Evolutionary conservation across 495 filamentous ascomycete genomes (phyloP).

Genomic region (Penicillium coffeae): DNA sequence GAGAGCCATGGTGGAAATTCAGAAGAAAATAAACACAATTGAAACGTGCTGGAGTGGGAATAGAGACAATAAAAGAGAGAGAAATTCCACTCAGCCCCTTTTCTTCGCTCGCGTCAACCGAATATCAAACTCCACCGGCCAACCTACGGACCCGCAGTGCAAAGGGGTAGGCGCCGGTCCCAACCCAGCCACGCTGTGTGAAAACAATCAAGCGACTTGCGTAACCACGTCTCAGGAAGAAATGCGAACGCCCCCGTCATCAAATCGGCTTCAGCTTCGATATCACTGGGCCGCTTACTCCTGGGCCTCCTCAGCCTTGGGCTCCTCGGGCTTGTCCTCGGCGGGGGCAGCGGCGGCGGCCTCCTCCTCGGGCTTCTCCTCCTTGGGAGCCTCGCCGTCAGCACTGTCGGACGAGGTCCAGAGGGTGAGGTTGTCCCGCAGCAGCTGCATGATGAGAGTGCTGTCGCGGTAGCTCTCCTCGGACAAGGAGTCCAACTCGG

Average conservation of each 20-base stretch:
- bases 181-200: conserved; percentile 40
- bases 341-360: conserved; percentile 29
- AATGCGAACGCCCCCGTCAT: conserved; percentile 35
- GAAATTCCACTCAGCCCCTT: conserved; percentile 48
- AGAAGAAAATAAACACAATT: conserved; percentile 39
- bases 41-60: conserved; percentile 49
- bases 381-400: conserved; percentile 72
- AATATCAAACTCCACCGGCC: conserved; percentile 52
- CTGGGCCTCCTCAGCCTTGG: conserved; percentile 42
- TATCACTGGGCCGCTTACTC: conserved; percentile 6
- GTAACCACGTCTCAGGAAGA: conserved; percentile 38
- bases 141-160: conserved; percentile 41
- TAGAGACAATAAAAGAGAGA: conserved; percentile 49
- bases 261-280: conserved; percentile 16
- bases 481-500: conserved; percentile 96
- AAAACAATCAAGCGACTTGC: conserved; percentile 40
- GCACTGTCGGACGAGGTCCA: conserved; percentile 96
- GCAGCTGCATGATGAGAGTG: conserved; percentile 99
- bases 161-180: conserved; percentile 37
- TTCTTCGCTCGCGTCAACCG: conserved; percentile 44
- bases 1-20: conserved; percentile 4
- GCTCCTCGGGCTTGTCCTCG: conserved; percentile 44
- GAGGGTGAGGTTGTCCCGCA: conserved; percentile 98
- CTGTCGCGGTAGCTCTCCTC: conserved; percentile 99
- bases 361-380: conserved; percentile 58